Evolutionary conservation across 1,284 basidiomycete species (phyloP), one percentile per base, ranked within the genome.

Genomic region (Exobasidium rhododendri): DNA sequence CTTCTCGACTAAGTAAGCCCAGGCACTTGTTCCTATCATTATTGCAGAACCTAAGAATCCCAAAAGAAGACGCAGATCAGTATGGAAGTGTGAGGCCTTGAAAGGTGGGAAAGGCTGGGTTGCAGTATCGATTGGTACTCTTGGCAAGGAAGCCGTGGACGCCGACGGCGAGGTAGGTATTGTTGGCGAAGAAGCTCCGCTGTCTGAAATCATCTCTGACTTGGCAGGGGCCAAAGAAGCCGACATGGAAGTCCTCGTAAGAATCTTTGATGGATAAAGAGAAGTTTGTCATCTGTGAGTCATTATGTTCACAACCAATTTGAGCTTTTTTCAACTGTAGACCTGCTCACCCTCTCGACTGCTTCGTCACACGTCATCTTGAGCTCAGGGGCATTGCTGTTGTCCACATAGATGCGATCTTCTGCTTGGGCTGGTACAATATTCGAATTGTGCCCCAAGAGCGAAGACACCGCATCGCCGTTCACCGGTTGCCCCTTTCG

Each of bases 341-440:
- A 3, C 4, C 20, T 26, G 44, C 61, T 52, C 56, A 70, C 70
- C 49, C 72, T 55, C 55, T 76, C 72, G 0, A 76, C 74, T 2
- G 74, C 74, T 43, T 76, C 74, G 30, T 76, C 74, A 63, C 73
- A 74, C 1, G 74, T 74, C 26, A 62, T 52, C 60, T 76, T 76
- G 51, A 76, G 69, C 57, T 76, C 74, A 43, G 59, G 46, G 14
- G 70, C 59, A 40, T 73, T 74, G n/a, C 67, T 62, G 55, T 68
- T 73, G 66, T 76, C 73, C 14, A 76, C 66, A 54, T 72, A 60
- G 55, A 75, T 69, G 17, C 64, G 62, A 20, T 74, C 65, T 31
- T 63, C 52, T 49, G n/a, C n/a, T 30, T 44, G 13, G 7, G 35
- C 35, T 13, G 52, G 52, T 28, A 58, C 46, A 30, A 29, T 24